Evolutionary conservation across 352 stramenopile species (phyloP).

Genomic region (Pythium phragmiticola): DNA sequence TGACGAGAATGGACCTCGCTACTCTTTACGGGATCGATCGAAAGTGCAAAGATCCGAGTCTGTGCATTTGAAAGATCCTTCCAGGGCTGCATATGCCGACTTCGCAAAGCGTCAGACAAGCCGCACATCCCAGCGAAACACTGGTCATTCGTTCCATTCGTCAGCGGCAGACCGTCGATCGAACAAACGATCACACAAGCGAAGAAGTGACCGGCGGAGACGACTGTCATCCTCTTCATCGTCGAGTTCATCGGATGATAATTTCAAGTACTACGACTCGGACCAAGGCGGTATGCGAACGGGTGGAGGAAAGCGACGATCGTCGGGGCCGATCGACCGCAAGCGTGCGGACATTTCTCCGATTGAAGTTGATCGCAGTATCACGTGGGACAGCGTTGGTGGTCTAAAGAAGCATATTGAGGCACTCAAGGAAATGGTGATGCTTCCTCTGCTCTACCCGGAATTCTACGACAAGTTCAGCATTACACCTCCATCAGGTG

Average conservation of each 20-base stretch:
- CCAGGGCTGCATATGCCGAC: slow-evolving; percentile 53
- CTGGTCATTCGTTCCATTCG: slow-evolving; percentile 7
- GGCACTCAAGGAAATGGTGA: slow-evolving; percentile 93
- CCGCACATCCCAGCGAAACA: slow-evolving; percentile 23
- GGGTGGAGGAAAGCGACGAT: slow-evolving; percentile 33
- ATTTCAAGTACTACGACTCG: slow-evolving; percentile 62
- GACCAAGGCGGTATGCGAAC: slow-evolving; percentile 68
- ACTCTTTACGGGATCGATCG: slow-evolving; percentile 68
- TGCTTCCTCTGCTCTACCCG: slow-evolving; percentile 91
- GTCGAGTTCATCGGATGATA: slow-evolving; percentile 34
- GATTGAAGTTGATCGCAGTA: slow-evolving; percentile 75
- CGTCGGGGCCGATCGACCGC: slow-evolving; percentile 31
- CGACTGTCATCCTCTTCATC: slow-evolving; percentile 51
- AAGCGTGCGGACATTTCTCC: slow-evolving; percentile 77
- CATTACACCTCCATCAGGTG: slow-evolving; percentile 76
- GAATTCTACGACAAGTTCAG: slow-evolving; percentile 92
- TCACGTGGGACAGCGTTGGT: slow-evolving; percentile 87
- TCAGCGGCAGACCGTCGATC: slow-evolving; percentile 30
- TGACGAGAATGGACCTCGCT: slow-evolving; percentile 41
- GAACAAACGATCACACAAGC: slow-evolving; percentile 24
- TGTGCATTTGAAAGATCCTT: slow-evolving; percentile 30
- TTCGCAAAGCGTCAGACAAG: slow-evolving; percentile 66
- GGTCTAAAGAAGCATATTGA: slow-evolving; percentile 85
- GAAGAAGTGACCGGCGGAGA: slow-evolving; percentile 22
- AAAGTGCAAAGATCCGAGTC: slow-evolving; percentile 51